Conservation (phyloP, 257 asterid species). For the Capsicum baccatum region DNA sequence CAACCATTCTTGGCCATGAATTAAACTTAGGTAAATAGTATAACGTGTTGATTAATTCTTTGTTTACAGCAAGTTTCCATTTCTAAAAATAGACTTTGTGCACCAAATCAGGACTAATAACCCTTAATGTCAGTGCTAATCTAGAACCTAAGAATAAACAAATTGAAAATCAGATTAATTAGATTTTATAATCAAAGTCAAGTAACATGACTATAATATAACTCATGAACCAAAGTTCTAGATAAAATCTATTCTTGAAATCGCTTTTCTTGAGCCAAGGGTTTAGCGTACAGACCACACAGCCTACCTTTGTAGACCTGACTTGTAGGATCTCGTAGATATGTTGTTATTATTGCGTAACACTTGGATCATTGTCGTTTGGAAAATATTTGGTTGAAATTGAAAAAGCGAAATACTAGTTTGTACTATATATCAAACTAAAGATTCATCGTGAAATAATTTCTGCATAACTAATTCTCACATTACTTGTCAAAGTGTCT, state of each 20-base stretch:
- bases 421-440: too few relatives aligned
- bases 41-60: not conserved
- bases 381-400: not conserved
- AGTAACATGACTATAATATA: not conserved
- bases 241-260: too few relatives aligned
- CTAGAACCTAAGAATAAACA: not conserved
- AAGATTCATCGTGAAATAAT: too few relatives aligned
- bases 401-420: not conserved
- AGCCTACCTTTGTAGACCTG: too few relatives aligned
- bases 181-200: not conserved
- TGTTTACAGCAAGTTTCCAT: slow-evolving; percentile 14
- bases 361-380: not conserved
- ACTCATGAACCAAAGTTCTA: too few relatives aligned
- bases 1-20: slow-evolving; percentile 11
- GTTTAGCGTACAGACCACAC: too few relatives aligned
- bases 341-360: too few relatives aligned
- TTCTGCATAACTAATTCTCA: too few relatives aligned
- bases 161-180: slow-evolving; percentile 1
- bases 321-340: too few relatives aligned
- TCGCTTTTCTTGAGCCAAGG: too few relatives aligned
- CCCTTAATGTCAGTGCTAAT: not conserved
- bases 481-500: too few relatives aligned
- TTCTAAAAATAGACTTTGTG: not conserved
- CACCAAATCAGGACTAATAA: not conserved
- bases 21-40: not conserved